phyloP scores from a whole-genome alignment of 2,329 filamentous ascomycete species.

The Paramyrothecium sp. region DNA sequence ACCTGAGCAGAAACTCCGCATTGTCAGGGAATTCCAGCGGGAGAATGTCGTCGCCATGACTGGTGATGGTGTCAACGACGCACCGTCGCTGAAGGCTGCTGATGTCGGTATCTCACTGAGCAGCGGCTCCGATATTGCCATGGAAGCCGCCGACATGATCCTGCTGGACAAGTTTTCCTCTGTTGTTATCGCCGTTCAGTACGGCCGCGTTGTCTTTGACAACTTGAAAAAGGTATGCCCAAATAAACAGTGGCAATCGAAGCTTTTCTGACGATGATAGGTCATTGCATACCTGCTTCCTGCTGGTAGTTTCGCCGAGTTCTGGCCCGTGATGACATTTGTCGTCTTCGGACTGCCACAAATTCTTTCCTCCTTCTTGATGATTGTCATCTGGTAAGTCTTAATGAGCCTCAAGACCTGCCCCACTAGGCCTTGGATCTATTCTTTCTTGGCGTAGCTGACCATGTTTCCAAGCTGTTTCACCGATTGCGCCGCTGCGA shows the following conservation, averaged over 20 bases:
- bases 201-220: conserved; percentile 75
- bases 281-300: conserved; percentile 68
- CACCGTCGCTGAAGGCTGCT: conserved; percentile 74
- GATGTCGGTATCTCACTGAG: conserved; percentile 84
- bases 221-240: conserved; percentile 65
- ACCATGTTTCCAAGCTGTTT: conserved; percentile 53
- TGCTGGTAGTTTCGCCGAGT: conserved; percentile 72
- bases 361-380: conserved; percentile 70
- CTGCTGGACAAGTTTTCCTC: conserved; percentile 73
- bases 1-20: conserved; percentile 75
- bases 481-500: conserved; percentile 73
- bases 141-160: conserved; percentile 80
- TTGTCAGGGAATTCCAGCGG: conserved; percentile 71
- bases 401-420: not conserved
- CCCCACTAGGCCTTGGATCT: not conserved
- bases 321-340: conserved; percentile 74
- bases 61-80: conserved; percentile 85
- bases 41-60: conserved; percentile 76
- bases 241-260: conserved; percentile 33
- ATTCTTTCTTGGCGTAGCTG: not conserved
- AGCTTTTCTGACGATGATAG: conserved; percentile 3
- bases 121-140: conserved; percentile 78
- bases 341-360: conserved; percentile 72
- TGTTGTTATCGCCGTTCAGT: conserved; percentile 70
- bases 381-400: conserved; percentile 62